Percentiles rank a stretch among this genome's conserved stretches.
These are phyloP conservation scores for Populus trichocarpa DNA, from an alignment of 441 rosid genomes.

Conservation along the genomic window DNA sequence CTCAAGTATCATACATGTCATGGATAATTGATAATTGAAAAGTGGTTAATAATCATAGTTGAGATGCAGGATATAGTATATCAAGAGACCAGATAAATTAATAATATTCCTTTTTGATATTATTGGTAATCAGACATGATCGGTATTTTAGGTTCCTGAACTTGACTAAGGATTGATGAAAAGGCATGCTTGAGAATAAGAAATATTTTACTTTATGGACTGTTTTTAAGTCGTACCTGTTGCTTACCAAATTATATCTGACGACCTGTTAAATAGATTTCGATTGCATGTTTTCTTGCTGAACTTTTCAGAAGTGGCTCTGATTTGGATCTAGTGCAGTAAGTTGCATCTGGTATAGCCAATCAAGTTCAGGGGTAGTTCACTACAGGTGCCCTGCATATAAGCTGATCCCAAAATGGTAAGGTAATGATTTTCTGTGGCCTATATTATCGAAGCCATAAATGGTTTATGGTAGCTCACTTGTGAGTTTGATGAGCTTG, in stretches of 20 bases:
- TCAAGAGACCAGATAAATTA: not conserved
- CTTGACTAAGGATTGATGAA: not conserved
- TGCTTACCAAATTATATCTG: not conserved
- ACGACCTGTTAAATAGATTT: not conserved
- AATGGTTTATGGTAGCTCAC: not conserved
- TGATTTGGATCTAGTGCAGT: not conserved
- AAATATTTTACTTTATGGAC: not conserved
- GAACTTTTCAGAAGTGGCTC: not conserved
- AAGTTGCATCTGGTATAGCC: not conserved
- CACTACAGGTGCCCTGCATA: not conserved
- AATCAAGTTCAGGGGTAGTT: not conserved
- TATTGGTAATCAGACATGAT: not conserved
- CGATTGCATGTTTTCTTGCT: not conserved
- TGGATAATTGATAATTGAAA: not conserved
- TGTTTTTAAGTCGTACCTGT: not conserved
- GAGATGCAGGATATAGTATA: not conserved
- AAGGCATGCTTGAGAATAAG: not conserved
- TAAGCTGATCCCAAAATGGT: not conserved
- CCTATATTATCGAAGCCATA: not conserved
- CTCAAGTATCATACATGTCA: no score
- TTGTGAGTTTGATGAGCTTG: no score
- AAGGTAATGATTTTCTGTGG: not conserved
- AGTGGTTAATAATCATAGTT: not conserved
- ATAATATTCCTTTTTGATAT: not conserved
- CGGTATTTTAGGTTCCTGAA: not conserved